A percentile compares a stretch with the other conserved stretches of the same genome.
phyloP scores from a whole-genome alignment of 345 rosid species.

The Mallotus nudiflorus region DNA sequence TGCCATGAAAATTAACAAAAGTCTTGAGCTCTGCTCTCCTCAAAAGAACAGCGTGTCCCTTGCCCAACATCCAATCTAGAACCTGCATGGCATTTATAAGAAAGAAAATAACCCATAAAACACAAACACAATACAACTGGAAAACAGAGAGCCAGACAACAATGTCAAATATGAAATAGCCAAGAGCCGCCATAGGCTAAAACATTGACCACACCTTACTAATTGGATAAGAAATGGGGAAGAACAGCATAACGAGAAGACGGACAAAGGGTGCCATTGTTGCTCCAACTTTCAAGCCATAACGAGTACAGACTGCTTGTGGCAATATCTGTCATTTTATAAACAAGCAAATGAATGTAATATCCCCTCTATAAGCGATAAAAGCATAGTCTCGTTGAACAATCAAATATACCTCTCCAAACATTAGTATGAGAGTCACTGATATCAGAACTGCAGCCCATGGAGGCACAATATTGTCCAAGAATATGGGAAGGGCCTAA shows the following conservation, averaged over 20 bases:
- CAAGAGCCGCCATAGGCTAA: background rate
- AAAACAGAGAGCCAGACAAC: background rate
- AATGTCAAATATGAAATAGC: background rate
- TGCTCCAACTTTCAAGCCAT: constrained; percentile 92
- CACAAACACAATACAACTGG: background rate
- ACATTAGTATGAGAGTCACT: constrained; percentile 76
- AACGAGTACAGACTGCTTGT: constrained; percentile 88
- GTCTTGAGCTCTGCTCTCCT: constrained; percentile 96
- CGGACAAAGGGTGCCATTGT: constrained; percentile 78
- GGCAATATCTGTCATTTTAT: constrained; percentile 69
- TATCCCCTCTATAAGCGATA: background rate
- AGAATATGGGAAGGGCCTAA: constrained; percentile 81
- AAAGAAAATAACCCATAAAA: constrained; percentile 6
- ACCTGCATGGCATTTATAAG: constrained; percentile 45
- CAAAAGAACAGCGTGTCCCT: constrained; percentile 83
- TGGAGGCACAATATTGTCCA: constrained; percentile 83
- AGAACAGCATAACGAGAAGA: constrained; percentile 69
- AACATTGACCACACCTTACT: constrained; percentile 60
- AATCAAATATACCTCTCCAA: constrained; percentile 70
- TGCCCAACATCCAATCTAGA: constrained; percentile 97
- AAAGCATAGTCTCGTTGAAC: background rate
- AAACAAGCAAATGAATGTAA: constrained; percentile 3
- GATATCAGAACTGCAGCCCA: constrained; percentile 79
- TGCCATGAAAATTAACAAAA: constrained; percentile 85
- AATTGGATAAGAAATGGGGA: constrained; percentile 85